phyloP scores from a whole-genome alignment of 192 early-diverging fungal species.

The Obelidium mucronatum region DNA sequence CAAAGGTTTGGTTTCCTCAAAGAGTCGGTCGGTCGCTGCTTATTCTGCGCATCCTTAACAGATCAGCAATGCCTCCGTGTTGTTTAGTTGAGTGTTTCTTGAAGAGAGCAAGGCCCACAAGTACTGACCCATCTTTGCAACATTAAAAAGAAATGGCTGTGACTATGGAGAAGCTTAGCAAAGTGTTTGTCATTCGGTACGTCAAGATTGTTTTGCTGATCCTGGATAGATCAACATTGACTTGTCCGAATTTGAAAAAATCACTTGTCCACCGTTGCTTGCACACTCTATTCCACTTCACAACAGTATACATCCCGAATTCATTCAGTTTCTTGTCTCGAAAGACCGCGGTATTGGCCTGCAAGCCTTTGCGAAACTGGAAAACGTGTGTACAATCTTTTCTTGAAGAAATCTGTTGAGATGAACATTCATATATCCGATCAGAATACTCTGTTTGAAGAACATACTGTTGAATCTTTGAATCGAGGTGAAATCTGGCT shows the following conservation, averaged over 20 bases:
- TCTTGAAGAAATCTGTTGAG: not conserved
- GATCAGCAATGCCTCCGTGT: constrained; percentile 41
- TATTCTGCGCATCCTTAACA: not conserved
- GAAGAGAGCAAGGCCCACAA: not conserved
- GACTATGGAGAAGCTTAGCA: constrained; percentile 76
- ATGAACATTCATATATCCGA: not conserved
- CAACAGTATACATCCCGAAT: constrained; percentile 61
- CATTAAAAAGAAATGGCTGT: constrained; percentile 57
- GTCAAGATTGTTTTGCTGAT: too few relatives aligned
- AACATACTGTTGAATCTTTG: constrained; percentile 73
- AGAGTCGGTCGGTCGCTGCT: not conserved
- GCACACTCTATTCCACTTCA: not conserved
- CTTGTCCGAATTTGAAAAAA: too few relatives aligned
- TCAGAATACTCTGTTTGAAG: constrained; percentile 67
- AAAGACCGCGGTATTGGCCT: constrained; percentile 63
- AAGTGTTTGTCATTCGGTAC: constrained; percentile 64
- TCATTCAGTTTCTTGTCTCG: constrained; percentile 71
- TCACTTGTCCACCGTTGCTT: too few relatives aligned
- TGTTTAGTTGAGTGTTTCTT: constrained; percentile 34
- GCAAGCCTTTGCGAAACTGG: constrained; percentile 67
- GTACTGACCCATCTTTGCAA: not conserved
- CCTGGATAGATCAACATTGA: too few relatives aligned
- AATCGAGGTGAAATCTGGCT: constrained; percentile 76
- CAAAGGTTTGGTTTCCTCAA: constrained; percentile 1
- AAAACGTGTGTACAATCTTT: constrained; percentile 39